These are phyloP conservation scores for Aspergillus chevalieri DNA, from an alignment of 2,329 filamentous ascomycete species.

Conservation along the genomic window DNA sequence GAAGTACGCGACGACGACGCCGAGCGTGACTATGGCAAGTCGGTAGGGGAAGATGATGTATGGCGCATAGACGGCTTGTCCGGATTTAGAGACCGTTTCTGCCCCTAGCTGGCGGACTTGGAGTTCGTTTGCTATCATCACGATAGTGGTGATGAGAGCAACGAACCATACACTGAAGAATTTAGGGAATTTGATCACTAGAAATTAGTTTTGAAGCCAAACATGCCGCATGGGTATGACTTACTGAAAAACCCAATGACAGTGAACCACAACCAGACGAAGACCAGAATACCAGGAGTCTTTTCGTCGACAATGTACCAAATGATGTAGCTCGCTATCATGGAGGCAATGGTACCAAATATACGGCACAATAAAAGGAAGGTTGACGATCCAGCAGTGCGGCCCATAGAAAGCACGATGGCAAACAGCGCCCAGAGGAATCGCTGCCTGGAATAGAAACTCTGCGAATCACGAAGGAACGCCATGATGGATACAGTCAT, in stretches of 20 bases:
- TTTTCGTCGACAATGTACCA: neutral
- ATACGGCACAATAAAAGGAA: neutral
- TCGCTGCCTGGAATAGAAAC: neutral
- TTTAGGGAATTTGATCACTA: neutral
- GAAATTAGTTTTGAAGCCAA: neutral
- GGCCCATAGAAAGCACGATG: neutral
- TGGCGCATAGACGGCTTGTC: neutral
- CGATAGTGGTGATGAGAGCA: neutral
- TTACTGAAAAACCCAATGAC: neutral
- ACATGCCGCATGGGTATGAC: neutral
- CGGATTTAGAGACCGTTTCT: neutral
- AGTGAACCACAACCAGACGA: neutral
- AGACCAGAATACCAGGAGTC: neutral
- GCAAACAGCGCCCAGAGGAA: neutral
- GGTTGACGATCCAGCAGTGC: neutral
- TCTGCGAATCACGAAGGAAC: neutral
- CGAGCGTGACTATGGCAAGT: neutral
- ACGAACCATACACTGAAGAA: neutral
- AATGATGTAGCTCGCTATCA: conserved; percentile 1
- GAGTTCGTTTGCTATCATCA: conserved; percentile 1
- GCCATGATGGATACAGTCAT: neutral
- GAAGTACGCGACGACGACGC: neutral
- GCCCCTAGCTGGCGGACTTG: neutral
- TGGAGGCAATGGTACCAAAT: neutral
- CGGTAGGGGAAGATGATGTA: neutral